Evolutionary conservation across 352 stramenopile genomes (phyloP), one percentile per base, ranked within the genome.

Genomic region (Plasmopara viticola): DNA sequence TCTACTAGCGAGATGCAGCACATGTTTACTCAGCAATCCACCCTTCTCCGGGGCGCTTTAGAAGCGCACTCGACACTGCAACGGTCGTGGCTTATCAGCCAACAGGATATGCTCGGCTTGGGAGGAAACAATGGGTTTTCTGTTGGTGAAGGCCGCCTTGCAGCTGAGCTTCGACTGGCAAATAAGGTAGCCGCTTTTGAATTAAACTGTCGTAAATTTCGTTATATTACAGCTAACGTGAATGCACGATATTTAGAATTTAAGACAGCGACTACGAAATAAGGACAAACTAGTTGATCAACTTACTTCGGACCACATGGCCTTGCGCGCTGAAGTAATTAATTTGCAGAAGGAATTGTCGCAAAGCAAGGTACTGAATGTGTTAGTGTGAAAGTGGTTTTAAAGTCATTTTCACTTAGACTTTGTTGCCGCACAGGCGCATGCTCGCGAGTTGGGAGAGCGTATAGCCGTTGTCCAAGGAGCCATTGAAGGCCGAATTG

Each of bases 11-110:
- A 94, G 59, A 90, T 94, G 80, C 74, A 94, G 63, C 77, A 87
- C 57, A 90, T 94, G 84, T 90, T 94, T 58, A 70, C 90, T 20
- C 84, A 94, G 58, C 84, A 94, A 41, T 90, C 84, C 5, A 70
- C 63, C 12, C 33, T 89, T 14, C 66, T 94, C 4, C 78, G 84
- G 14, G 72, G 62, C 33, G 74, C 84, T 15, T 68, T 94, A 58
- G 74, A 89, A 56, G 70, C 77, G 18, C 84, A 94, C 53, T 70
- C 78, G 7, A 80, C 80, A 33, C 57, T 94, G 14, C 78, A 90
- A 47, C 70, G 75, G 40, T 81, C 84, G 28, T 94, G 84, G 84
- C 55, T 87, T 2, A 72, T 90, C 20, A 89, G 61, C 46, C 75
- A 90, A 54, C 78, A 90, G 54, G 66, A 86, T 44, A 65, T 90